These are phyloP conservation scores for Triadica sebifera DNA, from an alignment of 345 rosid genomes.

Conservation along the genomic window DNA sequence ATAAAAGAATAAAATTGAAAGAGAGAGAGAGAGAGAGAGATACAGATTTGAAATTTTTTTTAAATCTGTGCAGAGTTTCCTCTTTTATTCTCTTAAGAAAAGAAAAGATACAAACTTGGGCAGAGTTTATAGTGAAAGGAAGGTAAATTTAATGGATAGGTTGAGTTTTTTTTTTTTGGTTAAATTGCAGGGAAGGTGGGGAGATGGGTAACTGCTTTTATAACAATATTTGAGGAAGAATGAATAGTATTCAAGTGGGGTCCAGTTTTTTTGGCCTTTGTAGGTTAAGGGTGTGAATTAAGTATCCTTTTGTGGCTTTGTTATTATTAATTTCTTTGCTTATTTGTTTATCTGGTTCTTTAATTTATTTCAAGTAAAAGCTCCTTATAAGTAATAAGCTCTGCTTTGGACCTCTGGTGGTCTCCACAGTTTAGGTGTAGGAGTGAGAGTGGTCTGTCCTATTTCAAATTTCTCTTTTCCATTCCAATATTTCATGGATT, in stretches of 20 bases:
- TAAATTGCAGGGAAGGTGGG: slow-evolving; percentile 5
- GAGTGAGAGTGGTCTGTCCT: too few relatives aligned
- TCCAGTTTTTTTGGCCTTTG: not conserved
- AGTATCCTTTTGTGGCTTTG: too few relatives aligned
- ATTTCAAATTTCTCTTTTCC: too few relatives aligned
- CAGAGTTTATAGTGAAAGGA: slow-evolving; percentile 2
- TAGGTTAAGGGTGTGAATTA: too few relatives aligned
- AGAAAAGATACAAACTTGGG: slow-evolving; percentile 5
- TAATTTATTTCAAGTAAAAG: too few relatives aligned
- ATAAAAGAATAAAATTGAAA: not conserved
- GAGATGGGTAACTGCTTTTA: slow-evolving; percentile 22
- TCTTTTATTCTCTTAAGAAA: slow-evolving; percentile 30
- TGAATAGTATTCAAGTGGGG: not conserved
- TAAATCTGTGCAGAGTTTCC: not conserved
- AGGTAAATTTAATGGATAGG: not conserved
- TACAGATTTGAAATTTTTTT: not conserved
- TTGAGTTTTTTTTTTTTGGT: slow-evolving; percentile 1
- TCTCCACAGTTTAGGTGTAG: too few relatives aligned
- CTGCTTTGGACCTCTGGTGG: too few relatives aligned
- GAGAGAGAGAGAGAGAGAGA: not conserved
- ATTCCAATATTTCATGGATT: too few relatives aligned
- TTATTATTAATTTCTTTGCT: too few relatives aligned
- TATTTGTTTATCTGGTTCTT: too few relatives aligned
- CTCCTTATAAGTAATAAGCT: too few relatives aligned
- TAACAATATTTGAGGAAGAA: not conserved